phyloP scores from a whole-genome alignment of 352 stramenopile genomes.

The Poterioochromonas sp. region DNA sequence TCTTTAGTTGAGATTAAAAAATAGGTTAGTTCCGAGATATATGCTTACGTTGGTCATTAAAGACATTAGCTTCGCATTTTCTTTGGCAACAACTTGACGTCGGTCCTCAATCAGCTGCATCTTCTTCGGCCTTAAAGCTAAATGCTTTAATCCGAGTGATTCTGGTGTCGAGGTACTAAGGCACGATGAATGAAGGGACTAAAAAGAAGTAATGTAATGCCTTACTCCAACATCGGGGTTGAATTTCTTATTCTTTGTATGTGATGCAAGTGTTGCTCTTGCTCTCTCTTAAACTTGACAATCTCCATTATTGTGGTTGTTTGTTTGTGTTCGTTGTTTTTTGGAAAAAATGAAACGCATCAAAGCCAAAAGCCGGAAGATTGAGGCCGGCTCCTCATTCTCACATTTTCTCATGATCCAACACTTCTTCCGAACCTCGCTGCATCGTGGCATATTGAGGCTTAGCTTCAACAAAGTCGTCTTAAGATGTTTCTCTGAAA shows the following conservation, averaged over 20 bases:
- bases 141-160: slow-evolving; percentile 26
- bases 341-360: too few species aligned
- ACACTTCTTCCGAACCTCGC: too few species aligned
- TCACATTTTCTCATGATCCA: too few species aligned
- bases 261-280: neutral
- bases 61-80: slow-evolving; percentile 17
- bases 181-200: neutral
- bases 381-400: too few species aligned
- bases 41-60: slow-evolving; percentile 1
- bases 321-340: too few species aligned
- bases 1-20: neutral
- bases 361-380: too few species aligned
- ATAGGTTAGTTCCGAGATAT: neutral
- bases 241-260: neutral
- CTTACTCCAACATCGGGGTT: neutral
- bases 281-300: slow-evolving; percentile 19
- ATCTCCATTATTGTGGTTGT: too few species aligned
- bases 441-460: too few species aligned
- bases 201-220: neutral
- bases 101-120: slow-evolving; percentile 24
- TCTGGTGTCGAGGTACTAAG: slow-evolving; percentile 5
- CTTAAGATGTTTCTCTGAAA: too few species aligned
- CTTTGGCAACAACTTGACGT: slow-evolving; percentile 8
- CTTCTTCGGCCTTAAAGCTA: slow-evolving; percentile 10
- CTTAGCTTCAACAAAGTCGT: too few species aligned